A percentile compares a stretch with the other conserved stretches of the same genome.
Evolutionary conservation across 1,139 yeast genomes (phyloP).

Genomic region (Scheffersomyces illinoinensis): DNA sequence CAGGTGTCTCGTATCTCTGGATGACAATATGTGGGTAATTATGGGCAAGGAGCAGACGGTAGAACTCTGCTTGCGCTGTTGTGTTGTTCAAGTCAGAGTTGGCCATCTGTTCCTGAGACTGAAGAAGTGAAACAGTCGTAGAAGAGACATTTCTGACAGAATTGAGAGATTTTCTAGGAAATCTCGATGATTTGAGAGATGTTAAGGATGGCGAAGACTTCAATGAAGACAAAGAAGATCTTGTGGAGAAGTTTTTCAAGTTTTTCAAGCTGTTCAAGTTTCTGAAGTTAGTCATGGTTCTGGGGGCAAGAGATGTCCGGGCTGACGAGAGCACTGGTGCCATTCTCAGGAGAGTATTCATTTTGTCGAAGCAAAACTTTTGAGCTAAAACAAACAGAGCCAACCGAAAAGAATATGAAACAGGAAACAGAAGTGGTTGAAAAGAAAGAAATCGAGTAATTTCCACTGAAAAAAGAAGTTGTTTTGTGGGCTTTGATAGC

Average conservation of each 20-base stretch:
- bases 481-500: background rate
- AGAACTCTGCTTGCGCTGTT: slow-evolving; percentile 75
- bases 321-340: background rate
- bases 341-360: background rate
- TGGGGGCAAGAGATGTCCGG: background rate
- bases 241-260: background rate
- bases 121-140: slow-evolving; percentile 44
- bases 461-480: background rate
- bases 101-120: slow-evolving; percentile 79
- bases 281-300: background rate
- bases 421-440: background rate
- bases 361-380: background rate
- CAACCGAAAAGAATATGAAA: background rate
- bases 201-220: background rate
- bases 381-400: background rate
- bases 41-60: slow-evolving; percentile 66
- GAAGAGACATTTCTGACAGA: slow-evolving; percentile 13
- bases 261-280: background rate
- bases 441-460: background rate
- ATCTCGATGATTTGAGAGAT: background rate
- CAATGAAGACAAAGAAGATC: background rate
- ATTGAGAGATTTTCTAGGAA: background rate
- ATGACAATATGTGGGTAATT: slow-evolving; percentile 93
- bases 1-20: slow-evolving; percentile 87
- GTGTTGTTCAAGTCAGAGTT: slow-evolving; percentile 72